These are phyloP conservation scores for Prunella vulgaris DNA, from an alignment of 257 asterid species.

Conservation along the genomic window DNA sequence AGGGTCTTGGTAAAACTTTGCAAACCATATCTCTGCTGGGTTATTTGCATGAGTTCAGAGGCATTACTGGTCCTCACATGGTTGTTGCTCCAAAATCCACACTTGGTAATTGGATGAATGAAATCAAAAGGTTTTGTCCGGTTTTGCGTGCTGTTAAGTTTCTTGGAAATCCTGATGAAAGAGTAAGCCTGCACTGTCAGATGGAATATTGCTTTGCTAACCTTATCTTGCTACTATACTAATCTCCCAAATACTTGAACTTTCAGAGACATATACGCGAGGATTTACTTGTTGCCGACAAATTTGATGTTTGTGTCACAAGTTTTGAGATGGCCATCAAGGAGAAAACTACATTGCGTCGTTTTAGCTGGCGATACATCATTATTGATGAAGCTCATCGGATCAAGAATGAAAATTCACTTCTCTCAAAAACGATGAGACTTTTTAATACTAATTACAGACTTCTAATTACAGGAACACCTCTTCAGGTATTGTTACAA, in stretches of 20 bases:
- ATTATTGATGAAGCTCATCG: constrained; percentile 99
- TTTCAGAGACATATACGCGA: constrained; percentile 82
- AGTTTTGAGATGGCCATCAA: constrained; percentile 99
- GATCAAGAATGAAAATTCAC: constrained; percentile 95
- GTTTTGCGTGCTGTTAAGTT: constrained; percentile 84
- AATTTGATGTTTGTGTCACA: constrained; percentile 96
- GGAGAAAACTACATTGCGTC: constrained; percentile 77
- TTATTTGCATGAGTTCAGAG: constrained; percentile 88
- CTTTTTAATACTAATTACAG: constrained; percentile 84
- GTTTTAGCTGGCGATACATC: constrained; percentile 97
- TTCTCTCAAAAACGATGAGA: constrained; percentile 94
- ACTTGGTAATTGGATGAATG: constrained; percentile 99
- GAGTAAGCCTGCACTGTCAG: constrained; percentile 50
- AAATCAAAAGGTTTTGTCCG: constrained; percentile 93
- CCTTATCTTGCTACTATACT: constrained; percentile 6
- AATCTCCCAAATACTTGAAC: constrained; percentile 15
- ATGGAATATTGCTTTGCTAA: constrained; percentile 9
- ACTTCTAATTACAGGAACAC: constrained; percentile 95
- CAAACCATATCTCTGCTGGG: constrained; percentile 97
- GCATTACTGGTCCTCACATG: constrained; percentile 99
- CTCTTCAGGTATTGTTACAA: constrained; percentile 70
- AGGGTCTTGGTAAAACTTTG: constrained; percentile 98
- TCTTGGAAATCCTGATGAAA: constrained; percentile 98
- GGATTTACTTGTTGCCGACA: constrained; percentile 91
- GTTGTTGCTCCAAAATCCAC: constrained; percentile 99